A percentile compares a stretch with the other conserved stretches of the same genome.
Evolutionary conservation across 495 filamentous ascomycete species (phyloP).

Genomic region (Rusavskia elegans): DNA sequence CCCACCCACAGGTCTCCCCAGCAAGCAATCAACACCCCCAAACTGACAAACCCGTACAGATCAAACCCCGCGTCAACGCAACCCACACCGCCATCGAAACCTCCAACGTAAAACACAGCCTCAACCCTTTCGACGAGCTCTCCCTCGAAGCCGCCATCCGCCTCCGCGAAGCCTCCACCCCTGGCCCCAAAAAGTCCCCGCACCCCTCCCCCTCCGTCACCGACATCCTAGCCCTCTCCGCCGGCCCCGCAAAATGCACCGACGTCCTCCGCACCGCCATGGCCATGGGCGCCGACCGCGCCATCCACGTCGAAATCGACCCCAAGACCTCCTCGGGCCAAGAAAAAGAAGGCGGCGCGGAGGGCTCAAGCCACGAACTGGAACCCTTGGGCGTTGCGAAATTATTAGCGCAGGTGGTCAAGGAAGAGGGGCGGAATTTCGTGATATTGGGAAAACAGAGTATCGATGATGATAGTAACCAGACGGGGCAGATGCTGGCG

Average conservation of each 20-base stretch:
- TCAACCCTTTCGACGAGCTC: constrained; percentile 99
- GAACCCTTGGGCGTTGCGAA: constrained; percentile 89
- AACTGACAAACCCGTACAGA: constrained; percentile 30
- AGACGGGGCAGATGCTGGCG: constrained; percentile 98
- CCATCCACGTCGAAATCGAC: constrained; percentile 65
- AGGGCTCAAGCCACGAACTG: constrained; percentile 36
- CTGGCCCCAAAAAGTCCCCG: constrained; percentile 22
- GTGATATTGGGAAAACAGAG: constrained; percentile 93
- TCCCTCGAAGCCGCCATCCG: constrained; percentile 90
- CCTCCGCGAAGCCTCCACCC: constrained; percentile 50
- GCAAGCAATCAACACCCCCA: not conserved
- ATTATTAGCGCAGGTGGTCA: constrained; percentile 59
- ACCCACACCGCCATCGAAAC: constrained; percentile 87
- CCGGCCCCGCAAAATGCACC: constrained; percentile 69
- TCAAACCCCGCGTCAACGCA: constrained; percentile 97
- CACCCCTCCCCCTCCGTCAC: constrained; percentile 33
- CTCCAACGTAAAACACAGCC: constrained; percentile 80
- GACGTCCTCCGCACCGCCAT: constrained; percentile 89
- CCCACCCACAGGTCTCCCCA: not conserved
- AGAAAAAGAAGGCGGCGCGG: constrained; percentile 16
- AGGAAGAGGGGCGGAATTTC: constrained; percentile 71
- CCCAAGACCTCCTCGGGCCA: no score
- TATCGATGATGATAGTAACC: constrained; percentile 88
- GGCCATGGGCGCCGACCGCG: constrained; percentile 95
- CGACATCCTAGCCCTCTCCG: constrained; percentile 79